Evolutionary conservation across 164 flowering plant species (phyloP).

Genomic region (Chimonanthus praecox): DNA sequence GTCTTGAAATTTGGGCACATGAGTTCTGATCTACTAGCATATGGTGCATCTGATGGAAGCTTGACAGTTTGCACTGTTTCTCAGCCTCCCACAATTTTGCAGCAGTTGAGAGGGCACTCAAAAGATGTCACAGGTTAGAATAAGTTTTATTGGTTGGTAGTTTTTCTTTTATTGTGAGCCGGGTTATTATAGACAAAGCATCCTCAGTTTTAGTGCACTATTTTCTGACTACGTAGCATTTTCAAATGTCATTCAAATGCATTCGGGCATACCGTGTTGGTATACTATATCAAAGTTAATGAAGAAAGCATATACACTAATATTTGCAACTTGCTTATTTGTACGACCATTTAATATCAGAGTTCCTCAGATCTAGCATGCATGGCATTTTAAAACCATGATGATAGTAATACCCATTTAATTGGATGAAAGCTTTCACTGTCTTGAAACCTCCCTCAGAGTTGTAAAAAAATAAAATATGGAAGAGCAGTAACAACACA

Average conservation of each 20-base stretch:
- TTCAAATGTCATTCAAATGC: not conserved
- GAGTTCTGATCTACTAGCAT: slow-evolving; percentile 96
- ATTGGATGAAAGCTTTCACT: not conserved
- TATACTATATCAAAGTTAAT: not conserved
- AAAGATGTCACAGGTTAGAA: slow-evolving; percentile 98
- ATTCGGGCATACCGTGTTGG: not conserved
- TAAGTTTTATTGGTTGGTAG: slow-evolving; percentile 43
- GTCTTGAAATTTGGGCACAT: slow-evolving; percentile 93
- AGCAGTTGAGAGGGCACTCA: slow-evolving; percentile 77
- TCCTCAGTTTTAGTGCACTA: not conserved
- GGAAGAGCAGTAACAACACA: not conserved
- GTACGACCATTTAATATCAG: not conserved
- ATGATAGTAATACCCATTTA: not conserved
- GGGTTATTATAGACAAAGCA: not conserved
- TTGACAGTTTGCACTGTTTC: slow-evolving; percentile 86
- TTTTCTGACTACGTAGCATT: not conserved
- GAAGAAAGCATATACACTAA: not conserved
- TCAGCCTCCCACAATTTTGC: slow-evolving; percentile 64
- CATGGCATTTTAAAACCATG: not conserved
- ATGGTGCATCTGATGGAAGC: slow-evolving; percentile 98
- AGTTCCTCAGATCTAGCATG: not conserved
- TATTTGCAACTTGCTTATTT: not conserved
- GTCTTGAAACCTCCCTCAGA: not conserved
- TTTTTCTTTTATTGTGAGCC: not conserved
- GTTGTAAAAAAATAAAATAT: no score